A percentile compares a stretch with the other conserved stretches of the same genome.
These are phyloP conservation scores for Neolentinus lepideus DNA, from an alignment of 1,284 basidiomycete species.

Conservation along the genomic window DNA sequence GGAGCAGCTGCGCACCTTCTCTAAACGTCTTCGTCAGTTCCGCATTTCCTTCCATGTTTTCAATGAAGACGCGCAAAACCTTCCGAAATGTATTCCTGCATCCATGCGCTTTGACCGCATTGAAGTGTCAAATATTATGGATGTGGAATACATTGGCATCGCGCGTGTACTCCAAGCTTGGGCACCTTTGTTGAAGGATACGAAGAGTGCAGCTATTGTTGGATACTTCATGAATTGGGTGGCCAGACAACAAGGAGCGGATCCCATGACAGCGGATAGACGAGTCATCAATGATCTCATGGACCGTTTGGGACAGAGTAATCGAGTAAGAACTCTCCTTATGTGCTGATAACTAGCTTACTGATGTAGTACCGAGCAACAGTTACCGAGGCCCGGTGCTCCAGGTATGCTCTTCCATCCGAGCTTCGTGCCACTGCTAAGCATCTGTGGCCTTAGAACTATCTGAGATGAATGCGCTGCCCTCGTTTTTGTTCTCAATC, in stretches of 20 bases:
- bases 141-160: neutral
- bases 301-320: neutral
- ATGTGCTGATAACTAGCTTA: neutral
- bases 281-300: neutral
- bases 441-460: too few relatives aligned
- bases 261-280: neutral
- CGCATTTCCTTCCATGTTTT: neutral
- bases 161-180: neutral
- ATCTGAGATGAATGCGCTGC: too few relatives aligned
- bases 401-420: too few relatives aligned
- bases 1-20: neutral
- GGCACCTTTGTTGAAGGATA: neutral
- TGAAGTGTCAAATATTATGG: neutral
- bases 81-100: neutral
- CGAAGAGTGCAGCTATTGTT: neutral
- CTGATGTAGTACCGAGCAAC: too few relatives aligned
- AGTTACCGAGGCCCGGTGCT: too few relatives aligned
- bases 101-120: neutral
- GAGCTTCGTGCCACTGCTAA: too few relatives aligned
- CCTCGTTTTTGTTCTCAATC: too few relatives aligned
- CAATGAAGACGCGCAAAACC: neutral
- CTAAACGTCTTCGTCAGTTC: constrained; percentile 1
- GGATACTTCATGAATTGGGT: constrained; percentile 6
- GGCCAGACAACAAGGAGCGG: neutral
- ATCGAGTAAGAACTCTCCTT: neutral